phyloP scores from a whole-genome alignment of 768 basidiomycete genomes.

The Sarcodon sp. region DNA sequence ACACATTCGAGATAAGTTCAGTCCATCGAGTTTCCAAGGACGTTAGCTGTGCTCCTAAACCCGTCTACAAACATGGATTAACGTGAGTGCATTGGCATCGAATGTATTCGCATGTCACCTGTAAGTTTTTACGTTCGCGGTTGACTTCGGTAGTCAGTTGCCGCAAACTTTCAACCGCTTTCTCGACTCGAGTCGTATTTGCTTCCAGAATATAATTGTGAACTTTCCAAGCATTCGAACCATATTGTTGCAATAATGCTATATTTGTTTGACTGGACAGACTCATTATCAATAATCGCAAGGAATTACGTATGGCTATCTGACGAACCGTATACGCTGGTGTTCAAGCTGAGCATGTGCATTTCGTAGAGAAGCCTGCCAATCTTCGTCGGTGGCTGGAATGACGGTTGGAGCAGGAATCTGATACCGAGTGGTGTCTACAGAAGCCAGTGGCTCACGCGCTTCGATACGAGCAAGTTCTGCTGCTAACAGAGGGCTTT shows the following conservation, averaged over 20 bases:
- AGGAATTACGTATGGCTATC: background rate
- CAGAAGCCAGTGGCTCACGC: slow-evolving; percentile 45
- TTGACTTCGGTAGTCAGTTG: slow-evolving; percentile 78
- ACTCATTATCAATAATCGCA: background rate
- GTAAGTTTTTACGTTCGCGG: slow-evolving; percentile 74
- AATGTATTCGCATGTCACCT: slow-evolving; percentile 31
- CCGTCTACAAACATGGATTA: slow-evolving; percentile 34
- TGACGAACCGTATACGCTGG: slow-evolving; percentile 51
- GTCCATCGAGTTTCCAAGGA: slow-evolving; percentile 85
- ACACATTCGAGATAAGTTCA: slow-evolving; percentile 76
- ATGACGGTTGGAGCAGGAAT: slow-evolving; percentile 52
- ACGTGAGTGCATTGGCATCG: background rate
- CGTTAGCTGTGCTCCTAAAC: slow-evolving; percentile 66
- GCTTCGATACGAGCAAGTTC: slow-evolving; percentile 68
- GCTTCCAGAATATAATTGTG: slow-evolving; percentile 83
- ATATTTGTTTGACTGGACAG: slow-evolving; percentile 67
- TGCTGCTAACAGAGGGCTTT: slow-evolving; percentile 53
- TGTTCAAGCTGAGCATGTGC: slow-evolving; percentile 79
- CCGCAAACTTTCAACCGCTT: slow-evolving; percentile 63
- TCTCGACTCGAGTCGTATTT: slow-evolving; percentile 59
- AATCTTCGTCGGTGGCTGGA: slow-evolving; percentile 62
- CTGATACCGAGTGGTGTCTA: slow-evolving; percentile 67
- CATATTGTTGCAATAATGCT: slow-evolving; percentile 74
- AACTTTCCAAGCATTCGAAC: slow-evolving; percentile 83
- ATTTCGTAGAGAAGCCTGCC: slow-evolving; percentile 63